Evolutionary conservation across 108 stramenopile species (phyloP).

Genomic region (Parietichytrium sp.): DNA sequence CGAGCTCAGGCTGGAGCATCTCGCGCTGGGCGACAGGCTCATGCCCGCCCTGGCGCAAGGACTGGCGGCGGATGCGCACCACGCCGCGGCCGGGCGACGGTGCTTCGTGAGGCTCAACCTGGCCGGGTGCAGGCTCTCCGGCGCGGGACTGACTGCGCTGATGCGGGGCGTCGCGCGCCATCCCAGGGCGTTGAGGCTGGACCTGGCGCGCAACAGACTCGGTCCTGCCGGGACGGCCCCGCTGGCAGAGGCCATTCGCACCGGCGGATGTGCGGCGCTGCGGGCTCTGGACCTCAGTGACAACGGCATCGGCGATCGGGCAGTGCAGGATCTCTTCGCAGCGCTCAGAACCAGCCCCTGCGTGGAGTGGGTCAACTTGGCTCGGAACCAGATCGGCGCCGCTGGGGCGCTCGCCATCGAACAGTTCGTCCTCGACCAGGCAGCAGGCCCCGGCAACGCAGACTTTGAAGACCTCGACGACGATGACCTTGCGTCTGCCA

Average conservation of each 20-base stretch:
- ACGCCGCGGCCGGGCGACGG: neutral
- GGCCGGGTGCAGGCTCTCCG: neutral
- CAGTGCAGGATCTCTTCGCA: neutral
- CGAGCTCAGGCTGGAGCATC: slow-evolving; percentile 19
- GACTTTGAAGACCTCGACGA: neutral
- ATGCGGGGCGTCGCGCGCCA: neutral
- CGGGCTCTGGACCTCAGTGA: neutral
- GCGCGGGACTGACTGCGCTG: neutral
- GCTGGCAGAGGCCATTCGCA: neutral
- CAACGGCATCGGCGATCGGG: neutral
- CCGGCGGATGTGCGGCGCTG: neutral
- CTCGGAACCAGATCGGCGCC: neutral
- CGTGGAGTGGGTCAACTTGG: neutral
- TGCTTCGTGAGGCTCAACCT: neutral
- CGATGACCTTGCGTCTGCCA: no score
- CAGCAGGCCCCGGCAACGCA: neutral
- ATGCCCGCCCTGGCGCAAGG: neutral
- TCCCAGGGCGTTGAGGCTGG: neutral
- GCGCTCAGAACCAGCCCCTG: neutral
- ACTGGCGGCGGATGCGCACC: neutral
- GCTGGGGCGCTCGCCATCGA: neutral
- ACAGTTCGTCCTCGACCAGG: neutral
- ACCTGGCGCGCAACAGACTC: neutral
- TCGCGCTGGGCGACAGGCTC: neutral
- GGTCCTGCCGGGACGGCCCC: neutral